Evolutionary conservation across 192 early-diverging fungal genomes (phyloP).

Genomic region (Coemansia sp.): DNA sequence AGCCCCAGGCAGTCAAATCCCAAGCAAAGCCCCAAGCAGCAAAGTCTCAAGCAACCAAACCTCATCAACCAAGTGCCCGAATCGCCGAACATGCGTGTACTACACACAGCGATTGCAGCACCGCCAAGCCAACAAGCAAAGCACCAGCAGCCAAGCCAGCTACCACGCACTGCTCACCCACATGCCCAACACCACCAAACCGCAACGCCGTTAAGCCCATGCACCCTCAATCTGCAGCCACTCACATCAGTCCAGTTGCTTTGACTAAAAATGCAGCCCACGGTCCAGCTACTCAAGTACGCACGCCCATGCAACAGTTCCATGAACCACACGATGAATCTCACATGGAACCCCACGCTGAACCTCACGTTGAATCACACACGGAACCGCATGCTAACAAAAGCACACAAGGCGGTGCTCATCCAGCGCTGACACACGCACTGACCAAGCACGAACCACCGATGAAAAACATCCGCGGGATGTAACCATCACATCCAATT

Average conservation of each 20-base stretch:
- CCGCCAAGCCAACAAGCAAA: no score
- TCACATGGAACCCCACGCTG: no score
- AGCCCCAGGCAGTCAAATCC: neutral
- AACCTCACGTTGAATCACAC: no score
- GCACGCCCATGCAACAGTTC: neutral
- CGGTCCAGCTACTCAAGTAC: neutral
- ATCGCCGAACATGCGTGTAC: no score
- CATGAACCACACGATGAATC: neutral
- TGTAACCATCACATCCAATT: slow-evolving; percentile 8
- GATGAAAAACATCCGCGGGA: slow-evolving; percentile 39
- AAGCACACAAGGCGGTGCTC: neutral
- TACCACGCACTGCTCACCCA: no score
- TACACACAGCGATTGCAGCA: no score
- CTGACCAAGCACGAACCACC: slow-evolving; percentile 25
- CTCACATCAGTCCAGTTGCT: neutral
- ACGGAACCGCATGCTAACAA: neutral
- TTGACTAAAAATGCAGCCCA: neutral
- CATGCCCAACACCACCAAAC: no score
- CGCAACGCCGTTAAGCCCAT: no score
- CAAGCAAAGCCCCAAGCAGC: neutral
- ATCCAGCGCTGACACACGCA: neutral
- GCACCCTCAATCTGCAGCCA: no score
- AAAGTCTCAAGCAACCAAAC: neutral
- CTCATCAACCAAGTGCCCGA: neutral
- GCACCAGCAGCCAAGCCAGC: no score